Percentiles rank a stretch among this genome's conserved stretches.
Evolutionary conservation across 768 basidiomycete genomes (phyloP).

Genomic region (Phallus indusiatus): DNA sequence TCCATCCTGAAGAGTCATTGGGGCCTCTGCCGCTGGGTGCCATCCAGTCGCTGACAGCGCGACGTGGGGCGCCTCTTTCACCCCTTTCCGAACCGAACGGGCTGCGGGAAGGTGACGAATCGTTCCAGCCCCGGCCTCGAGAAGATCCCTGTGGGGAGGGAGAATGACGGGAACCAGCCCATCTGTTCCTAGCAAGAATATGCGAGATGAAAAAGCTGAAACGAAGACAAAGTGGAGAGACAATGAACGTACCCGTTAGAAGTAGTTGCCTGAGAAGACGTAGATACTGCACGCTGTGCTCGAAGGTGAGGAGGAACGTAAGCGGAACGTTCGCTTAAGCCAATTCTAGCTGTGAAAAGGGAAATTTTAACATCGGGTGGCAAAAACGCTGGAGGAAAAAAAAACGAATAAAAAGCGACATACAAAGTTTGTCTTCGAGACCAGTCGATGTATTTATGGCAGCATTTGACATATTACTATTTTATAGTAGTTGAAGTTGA

Average conservation of each 20-base stretch:
- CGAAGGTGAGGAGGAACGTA: slow-evolving; percentile 89
- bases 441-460: slow-evolving; percentile 68
- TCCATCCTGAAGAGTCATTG: slow-evolving; percentile 17
- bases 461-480: slow-evolving; percentile 73
- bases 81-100: slow-evolving; percentile 27
- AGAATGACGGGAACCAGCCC: slow-evolving; percentile 62
- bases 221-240: slow-evolving; percentile 12
- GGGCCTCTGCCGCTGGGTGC: slow-evolving; percentile 27
- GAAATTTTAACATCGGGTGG: slow-evolving; percentile 5
- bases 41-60: slow-evolving; percentile 22
- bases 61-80: slow-evolving; percentile 24
- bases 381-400: not conserved
- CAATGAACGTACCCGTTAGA: slow-evolving; percentile 41
- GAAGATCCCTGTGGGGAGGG: slow-evolving; percentile 40
- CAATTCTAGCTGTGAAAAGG: slow-evolving; percentile 51
- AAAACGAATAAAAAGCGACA: slow-evolving; percentile 18
- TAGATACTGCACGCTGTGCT: slow-evolving; percentile 76
- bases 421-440: slow-evolving; percentile 70
- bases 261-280: slow-evolving; percentile 22
- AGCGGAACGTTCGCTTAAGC: slow-evolving; percentile 62
- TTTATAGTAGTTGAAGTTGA: not conserved
- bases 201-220: slow-evolving; percentile 10
- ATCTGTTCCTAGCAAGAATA: slow-evolving; percentile 44
- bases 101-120: slow-evolving; percentile 19
- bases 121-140: slow-evolving; percentile 32